These are phyloP conservation scores for Nicotiana benthamiana DNA, from an alignment of 257 asterid genomes.

Conservation along the genomic window DNA sequence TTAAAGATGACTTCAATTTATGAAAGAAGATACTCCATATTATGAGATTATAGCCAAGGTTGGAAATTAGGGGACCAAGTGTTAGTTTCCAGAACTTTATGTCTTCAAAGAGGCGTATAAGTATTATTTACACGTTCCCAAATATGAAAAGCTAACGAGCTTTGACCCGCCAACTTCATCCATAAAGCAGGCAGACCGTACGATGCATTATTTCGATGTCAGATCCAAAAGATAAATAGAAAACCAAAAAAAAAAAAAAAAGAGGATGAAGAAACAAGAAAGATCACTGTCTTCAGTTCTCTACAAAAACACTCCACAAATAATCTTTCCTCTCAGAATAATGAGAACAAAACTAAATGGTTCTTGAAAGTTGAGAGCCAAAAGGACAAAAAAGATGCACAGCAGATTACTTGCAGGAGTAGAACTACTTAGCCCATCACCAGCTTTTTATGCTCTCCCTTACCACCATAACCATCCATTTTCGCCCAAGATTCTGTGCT, in stretches of 20 bases:
- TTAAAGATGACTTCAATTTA: not conserved
- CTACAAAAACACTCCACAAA: not conserved
- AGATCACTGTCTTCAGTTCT: not conserved
- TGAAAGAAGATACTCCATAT: not conserved
- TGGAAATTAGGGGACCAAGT: not conserved
- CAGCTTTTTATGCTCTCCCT: constrained; percentile 19
- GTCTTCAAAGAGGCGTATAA: not conserved
- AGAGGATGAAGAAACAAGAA: not conserved
- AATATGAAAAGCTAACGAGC: not conserved
- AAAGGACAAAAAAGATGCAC: not conserved
- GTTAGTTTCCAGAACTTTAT: not conserved
- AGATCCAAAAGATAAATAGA: not conserved
- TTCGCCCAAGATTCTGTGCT: constrained; percentile 40
- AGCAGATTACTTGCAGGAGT: not conserved
- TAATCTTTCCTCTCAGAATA: not conserved
- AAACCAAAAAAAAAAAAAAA: no score
- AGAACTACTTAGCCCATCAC: constrained; percentile 8
- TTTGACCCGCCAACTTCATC: not conserved
- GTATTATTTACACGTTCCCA: not conserved
- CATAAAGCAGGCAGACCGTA: not conserved
- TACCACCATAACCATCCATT: constrained; percentile 18
- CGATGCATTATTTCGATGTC: not conserved
- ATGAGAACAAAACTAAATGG: not conserved
- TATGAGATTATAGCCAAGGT: not conserved
- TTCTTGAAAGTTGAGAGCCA: not conserved